Evolutionary conservation across 2,329 filamentous ascomycete species (phyloP).

Genomic region (Domatiomyces globalis): DNA sequence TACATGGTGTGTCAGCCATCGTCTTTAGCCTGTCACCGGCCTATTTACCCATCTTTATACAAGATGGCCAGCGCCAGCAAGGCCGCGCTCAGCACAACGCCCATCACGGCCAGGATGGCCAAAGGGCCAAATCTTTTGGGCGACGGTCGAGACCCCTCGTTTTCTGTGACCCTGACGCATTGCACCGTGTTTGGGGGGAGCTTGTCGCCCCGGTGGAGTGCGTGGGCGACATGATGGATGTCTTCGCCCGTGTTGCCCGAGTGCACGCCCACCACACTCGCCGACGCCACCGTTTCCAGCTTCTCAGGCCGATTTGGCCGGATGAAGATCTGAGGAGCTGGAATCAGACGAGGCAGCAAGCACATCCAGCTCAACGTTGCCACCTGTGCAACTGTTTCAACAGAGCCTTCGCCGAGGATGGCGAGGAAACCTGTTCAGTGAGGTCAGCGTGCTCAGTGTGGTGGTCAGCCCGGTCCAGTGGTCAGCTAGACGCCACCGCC

Average conservation of each 20-base stretch:
- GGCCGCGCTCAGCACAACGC: constrained; percentile 29
- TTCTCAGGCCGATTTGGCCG: constrained; percentile 30
- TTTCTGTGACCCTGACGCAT: constrained; percentile 27
- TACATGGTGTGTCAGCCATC: not conserved
- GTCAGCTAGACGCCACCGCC: not conserved
- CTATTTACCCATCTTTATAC: constrained; percentile 27
- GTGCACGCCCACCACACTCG: constrained; percentile 31
- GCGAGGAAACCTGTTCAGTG: constrained; percentile 30
- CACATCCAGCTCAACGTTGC: constrained; percentile 36
- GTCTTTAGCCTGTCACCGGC: no score
- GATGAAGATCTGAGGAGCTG: constrained; percentile 38
- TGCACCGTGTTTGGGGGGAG: constrained; percentile 28
- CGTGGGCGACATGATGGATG: constrained; percentile 36
- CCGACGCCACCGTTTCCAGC: constrained; percentile 27
- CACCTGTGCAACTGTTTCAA: constrained; percentile 37
- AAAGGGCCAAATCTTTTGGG: constrained; percentile 34
- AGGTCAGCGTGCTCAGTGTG: not conserved
- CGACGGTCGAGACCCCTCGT: constrained; percentile 24
- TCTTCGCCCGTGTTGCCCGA: constrained; percentile 34
- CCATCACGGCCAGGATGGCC: constrained; percentile 32
- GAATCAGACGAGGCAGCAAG: constrained; percentile 36
- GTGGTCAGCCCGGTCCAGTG: not conserved
- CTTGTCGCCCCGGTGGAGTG: constrained; percentile 23
- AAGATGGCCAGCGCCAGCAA: constrained; percentile 33
- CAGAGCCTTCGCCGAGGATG: constrained; percentile 38